Base-by-base conservation (phyloP, 805 yeast species). In the Tetrapisispora nanseiensis region DNA sequence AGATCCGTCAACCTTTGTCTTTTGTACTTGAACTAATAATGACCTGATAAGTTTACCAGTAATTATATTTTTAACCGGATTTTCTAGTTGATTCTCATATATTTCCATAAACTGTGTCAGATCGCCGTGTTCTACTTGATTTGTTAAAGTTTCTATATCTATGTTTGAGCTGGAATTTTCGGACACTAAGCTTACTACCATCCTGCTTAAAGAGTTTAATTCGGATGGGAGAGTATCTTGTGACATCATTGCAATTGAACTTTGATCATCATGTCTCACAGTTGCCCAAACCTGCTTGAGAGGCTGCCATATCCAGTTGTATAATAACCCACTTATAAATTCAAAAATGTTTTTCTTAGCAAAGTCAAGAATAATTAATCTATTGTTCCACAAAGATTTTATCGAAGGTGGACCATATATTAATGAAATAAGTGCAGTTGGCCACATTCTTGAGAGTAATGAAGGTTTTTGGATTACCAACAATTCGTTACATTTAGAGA, bases 1-100 rank as follows among this genome's bases (percentile, higher is more conserved):
- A 29, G 84, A 87, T 8, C 95, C 95, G 59, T 90, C 98, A 6
- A 92, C 97, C 62, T 90, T 90, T 11, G 95, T 82, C 63, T 92
- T 90, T 61, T 90, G 98, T n/a, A 92, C 69, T 61, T 92, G 97
- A 47, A 90, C 89, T 54, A 92, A 65, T 36, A 92, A 61, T 13
- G 89, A 78, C 42, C 95, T 71, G 8, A 87, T 62, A 49, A 90
- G 70, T 43, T 79, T 76, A 4, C 97, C 98, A 12, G 65, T 62
- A 2, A 66, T 43, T 2, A 87, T 44, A 29, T 80, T 78, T 42
- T 68, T 71, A 37, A 87, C 55, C 0, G 97, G 97, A 6, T 68
- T 59, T 44, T 77, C 74, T 44, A 92, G 66, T 50, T 86, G 90
- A 21, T 64, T 53, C 55, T 90, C 97, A 57, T 92, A 92, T 26